phyloP scores from a whole-genome alignment of 176 grass and related monocot species.

The Cenchrus americanus region DNA sequence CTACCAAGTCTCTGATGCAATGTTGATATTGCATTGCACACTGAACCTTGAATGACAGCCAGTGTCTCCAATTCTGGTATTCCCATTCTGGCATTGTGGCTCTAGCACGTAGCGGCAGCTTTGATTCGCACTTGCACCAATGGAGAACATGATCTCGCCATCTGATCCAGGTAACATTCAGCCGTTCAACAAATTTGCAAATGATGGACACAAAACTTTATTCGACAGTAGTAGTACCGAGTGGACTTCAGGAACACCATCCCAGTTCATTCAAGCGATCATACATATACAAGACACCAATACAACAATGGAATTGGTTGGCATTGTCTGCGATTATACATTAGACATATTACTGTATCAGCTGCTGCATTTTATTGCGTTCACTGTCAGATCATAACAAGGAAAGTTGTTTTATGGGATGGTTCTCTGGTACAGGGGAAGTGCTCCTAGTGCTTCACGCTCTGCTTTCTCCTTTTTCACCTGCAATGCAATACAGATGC shows the following conservation, averaged over 20 bases:
- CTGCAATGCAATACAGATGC: slow-evolving; percentile 32
- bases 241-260: no score
- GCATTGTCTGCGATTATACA: neutral
- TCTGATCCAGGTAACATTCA: neutral
- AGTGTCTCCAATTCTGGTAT: neutral
- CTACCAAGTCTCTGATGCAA: neutral
- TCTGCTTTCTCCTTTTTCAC: slow-evolving; percentile 80
- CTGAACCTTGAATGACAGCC: neutral
- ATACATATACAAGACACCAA: slow-evolving; percentile 1
- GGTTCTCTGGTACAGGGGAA: slow-evolving; percentile 79
- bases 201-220: neutral
- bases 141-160: neutral
- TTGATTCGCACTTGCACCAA: neutral
- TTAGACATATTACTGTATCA: neutral
- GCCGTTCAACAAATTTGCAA: neutral
- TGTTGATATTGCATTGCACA: neutral
- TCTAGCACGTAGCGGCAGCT: neutral
- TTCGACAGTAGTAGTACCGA: neutral
- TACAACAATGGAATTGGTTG: neutral
- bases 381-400: slow-evolving; percentile 8
- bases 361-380: slow-evolving; percentile 42
- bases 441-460: slow-evolving; percentile 76
- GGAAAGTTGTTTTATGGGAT: slow-evolving; percentile 51
- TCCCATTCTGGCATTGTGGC: neutral
- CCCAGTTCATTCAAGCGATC: neutral